Base-by-base conservation (phyloP, 345 rosid genomes). In the Pugionium dolabratum region DNA sequence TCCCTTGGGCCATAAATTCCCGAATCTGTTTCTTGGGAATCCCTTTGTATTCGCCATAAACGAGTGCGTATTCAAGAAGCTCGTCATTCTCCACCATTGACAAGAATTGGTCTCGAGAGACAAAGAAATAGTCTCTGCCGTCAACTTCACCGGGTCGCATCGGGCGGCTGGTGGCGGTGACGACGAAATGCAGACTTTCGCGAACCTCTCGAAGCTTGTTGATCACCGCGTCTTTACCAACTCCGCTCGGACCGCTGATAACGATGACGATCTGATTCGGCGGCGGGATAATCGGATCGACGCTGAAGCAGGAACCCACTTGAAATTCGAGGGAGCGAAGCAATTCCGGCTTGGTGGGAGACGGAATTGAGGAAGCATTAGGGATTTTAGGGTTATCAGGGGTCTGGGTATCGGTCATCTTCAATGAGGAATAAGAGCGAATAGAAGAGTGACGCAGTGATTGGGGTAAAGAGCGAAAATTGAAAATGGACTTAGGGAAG, bases 41-140 rank as follows among this genome's bases (percentile, higher is more conserved):
- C 39, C 98, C 98, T 65, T 93, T 93, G 56, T 93, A 90, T 41
- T 90, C 94, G 2, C 98, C 98, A 59, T 90, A 93, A 1, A 93
- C 97, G 18, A 88, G 70, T 0, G 98, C 98, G 66, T 93, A 86
- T 18, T 93, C 98, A 42, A 93, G 72, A 56, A 93, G 70, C 83
- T 90, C 96, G 6, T 86, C 75, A 35, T 79, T 85, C 46, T 88
- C 79, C 7, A 87, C 79, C 98, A 90, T 90, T 1, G 81, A 63
- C 25, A 90, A 78, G 69, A 93, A 93, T 25, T 78, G 71, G 0
- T 92, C 90, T 45, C 86, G 85, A 2, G 94, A 73, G 30, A 86
- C 84, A 67, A 93, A 93, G 78, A 45, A 86, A 68, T 88, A 90
- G 57, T 93, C 98, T 78, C 79, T 81, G 4, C 97, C 98, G 32